A percentile compares a stretch with the other conserved stretches of the same genome.
Evolutionary conservation across 1,139 yeast species (phyloP).

Genomic region (Saccharomyces uvarum): DNA sequence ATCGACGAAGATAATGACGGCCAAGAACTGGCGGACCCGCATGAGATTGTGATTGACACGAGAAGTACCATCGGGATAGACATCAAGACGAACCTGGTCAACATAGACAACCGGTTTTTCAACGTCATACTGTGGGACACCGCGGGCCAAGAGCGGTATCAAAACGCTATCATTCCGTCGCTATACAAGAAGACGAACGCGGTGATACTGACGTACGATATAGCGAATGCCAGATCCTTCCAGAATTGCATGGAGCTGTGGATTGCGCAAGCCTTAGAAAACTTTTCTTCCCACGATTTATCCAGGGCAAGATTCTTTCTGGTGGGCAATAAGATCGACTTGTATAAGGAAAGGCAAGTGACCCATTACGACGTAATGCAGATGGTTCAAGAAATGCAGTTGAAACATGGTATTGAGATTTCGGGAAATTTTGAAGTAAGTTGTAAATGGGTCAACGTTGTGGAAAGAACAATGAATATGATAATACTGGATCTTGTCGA

Average conservation of each 20-base stretch:
- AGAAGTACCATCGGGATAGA: slow-evolving; percentile 56
- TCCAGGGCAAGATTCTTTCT: slow-evolving; percentile 33
- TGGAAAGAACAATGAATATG: slow-evolving; percentile 25
- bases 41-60: slow-evolving; percentile 27
- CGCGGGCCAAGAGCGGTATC: slow-evolving; percentile 57
- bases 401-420: slow-evolving; percentile 20
- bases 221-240: slow-evolving; percentile 47
- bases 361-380: slow-evolving; percentile 27
- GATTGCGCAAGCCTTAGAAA: slow-evolving; percentile 36
- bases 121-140: slow-evolving; percentile 52
- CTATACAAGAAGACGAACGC: slow-evolving; percentile 58
- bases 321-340: slow-evolving; percentile 40
- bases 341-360: slow-evolving; percentile 27
- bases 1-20: not conserved
- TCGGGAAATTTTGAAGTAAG: slow-evolving; percentile 32
- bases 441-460: slow-evolving; percentile 30
- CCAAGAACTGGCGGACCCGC: slow-evolving; percentile 8
- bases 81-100: slow-evolving; percentile 52
- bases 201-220: slow-evolving; percentile 56
- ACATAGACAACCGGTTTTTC: slow-evolving; percentile 51
- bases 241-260: slow-evolving; percentile 42
- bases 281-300: slow-evolving; percentile 23
- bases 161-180: slow-evolving; percentile 50
- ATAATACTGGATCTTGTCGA: slow-evolving; percentile 29
- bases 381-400: slow-evolving; percentile 19